These are phyloP conservation scores for Oryza officinalis DNA, from an alignment of 176 grass and related monocot species.

Conservation along the genomic window DNA sequence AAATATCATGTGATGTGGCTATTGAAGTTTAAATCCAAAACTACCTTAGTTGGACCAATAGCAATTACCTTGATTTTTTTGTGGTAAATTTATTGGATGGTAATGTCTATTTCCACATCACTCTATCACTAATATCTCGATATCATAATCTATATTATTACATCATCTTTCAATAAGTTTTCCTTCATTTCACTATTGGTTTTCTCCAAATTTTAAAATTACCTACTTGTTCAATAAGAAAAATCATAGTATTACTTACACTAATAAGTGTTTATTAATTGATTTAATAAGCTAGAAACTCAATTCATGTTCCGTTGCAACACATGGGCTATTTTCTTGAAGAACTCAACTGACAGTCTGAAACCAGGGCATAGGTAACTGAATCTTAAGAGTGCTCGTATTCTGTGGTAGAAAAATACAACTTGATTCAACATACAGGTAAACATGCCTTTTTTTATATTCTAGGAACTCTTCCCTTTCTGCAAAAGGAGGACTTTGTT, in stretches of 20 bases:
- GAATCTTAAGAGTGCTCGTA: neutral
- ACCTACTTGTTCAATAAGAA: too few relatives aligned
- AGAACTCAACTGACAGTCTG: neutral
- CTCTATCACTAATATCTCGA: too few relatives aligned
- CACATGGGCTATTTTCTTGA: too few relatives aligned
- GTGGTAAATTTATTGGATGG: neutral
- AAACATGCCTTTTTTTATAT: slow-evolving; percentile 3
- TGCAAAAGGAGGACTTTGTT: neutral
- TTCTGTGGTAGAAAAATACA: neutral
- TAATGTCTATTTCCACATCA: too few relatives aligned
- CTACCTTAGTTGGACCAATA: neutral
- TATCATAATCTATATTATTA: too few relatives aligned
- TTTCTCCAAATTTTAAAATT: too few relatives aligned
- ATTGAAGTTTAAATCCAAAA: neutral
- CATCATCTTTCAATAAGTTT: too few relatives aligned
- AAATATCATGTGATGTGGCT: neutral
- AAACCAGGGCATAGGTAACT: neutral
- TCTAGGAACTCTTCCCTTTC: neutral
- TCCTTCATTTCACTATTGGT: too few relatives aligned
- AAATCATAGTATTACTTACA: too few relatives aligned
- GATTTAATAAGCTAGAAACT: too few relatives aligned
- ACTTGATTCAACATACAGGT: neutral
- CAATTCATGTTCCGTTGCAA: too few relatives aligned
- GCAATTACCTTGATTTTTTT: neutral
- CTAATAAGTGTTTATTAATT: too few relatives aligned